Percentiles rank a stretch among this genome's conserved stretches.
These are phyloP conservation scores for Lactarius hatsudake DNA, from an alignment of 768 basidiomycete genomes.

Conservation along the genomic window DNA sequence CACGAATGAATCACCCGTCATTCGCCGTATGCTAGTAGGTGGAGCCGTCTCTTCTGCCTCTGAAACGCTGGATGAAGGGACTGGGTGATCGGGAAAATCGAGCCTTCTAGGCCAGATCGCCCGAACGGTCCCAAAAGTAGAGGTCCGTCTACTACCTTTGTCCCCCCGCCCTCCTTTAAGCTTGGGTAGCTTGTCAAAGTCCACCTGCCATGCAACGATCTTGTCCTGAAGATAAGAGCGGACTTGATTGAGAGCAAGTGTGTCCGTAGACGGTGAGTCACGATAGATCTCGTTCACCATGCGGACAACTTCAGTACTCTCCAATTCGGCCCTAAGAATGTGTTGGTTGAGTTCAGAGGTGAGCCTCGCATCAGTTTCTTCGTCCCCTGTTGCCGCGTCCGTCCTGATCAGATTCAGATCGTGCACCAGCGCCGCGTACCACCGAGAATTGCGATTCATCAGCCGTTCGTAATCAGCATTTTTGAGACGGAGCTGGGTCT, in stretches of 20 bases:
- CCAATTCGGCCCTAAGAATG: slow-evolving; percentile 69
- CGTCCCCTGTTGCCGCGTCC: slow-evolving; percentile 77
- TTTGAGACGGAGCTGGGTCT: slow-evolving; percentile 85
- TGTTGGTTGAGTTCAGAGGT: slow-evolving; percentile 61
- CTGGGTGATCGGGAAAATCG: slow-evolving; percentile 51
- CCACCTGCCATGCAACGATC: slow-evolving; percentile 95
- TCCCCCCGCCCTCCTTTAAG: slow-evolving; percentile 53
- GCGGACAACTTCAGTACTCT: slow-evolving; percentile 66
- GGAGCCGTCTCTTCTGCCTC: slow-evolving; percentile 65
- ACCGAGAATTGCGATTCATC: slow-evolving; percentile 63
- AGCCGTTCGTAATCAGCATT: slow-evolving; percentile 85
- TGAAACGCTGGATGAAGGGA: slow-evolving; percentile 65
- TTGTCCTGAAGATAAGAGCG: slow-evolving; percentile 87
- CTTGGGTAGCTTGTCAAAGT: slow-evolving; percentile 83
- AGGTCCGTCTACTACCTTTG: slow-evolving; percentile 49
- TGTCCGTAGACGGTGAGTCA: slow-evolving; percentile 78
- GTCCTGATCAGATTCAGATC: slow-evolving; percentile 75
- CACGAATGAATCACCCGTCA: slow-evolving; percentile 53
- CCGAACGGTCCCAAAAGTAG: slow-evolving; percentile 64
- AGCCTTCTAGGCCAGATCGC: slow-evolving; percentile 68
- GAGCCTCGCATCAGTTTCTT: slow-evolving; percentile 62
- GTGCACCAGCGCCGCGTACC: slow-evolving; percentile 74
- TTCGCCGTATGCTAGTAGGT: slow-evolving; percentile 42
- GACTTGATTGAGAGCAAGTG: slow-evolving; percentile 81
- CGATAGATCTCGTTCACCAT: slow-evolving; percentile 79